Base-by-base conservation (phyloP, 2,329 filamentous ascomycete species). In the Neopestalotiopsis clavispora region DNA sequence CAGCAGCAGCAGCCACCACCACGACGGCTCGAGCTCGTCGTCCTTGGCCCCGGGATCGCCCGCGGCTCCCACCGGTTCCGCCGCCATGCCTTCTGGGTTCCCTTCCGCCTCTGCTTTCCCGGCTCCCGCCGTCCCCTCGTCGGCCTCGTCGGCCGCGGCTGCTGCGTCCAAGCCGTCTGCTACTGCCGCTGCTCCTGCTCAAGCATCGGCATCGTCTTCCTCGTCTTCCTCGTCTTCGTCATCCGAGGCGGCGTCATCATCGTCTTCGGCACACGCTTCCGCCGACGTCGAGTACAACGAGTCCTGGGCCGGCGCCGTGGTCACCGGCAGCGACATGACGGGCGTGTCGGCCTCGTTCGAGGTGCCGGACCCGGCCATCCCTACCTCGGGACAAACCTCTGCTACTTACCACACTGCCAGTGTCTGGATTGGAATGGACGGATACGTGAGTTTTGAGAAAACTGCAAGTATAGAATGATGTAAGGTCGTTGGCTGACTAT, bases 361-460 rank as follows among this genome's bases (percentile, higher is more conserved):
- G 14, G 45, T 52, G 45, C 45, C 45, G 17, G 45, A 52, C 17
- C 45, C 45, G 17, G 45, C 45, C 4, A 52, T 52, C n/a, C 45
- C 45, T 52, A n/a, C 45, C n/a, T 52, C 45, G 45, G 45, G 45
- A 52, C 45, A 52, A 52, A 52, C 45, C 45, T 52, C 45, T 52
- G 45, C 45, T n/a, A 52, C 45, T 52, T 14, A 52, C 14, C 45
- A 52, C 45, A 52, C 45, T 2, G 45, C 45, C 5, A 52, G 45
- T 52, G n/a, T 20, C n/a, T 52, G 45, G 45, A 52, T 52, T 20
- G 45, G 45, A 17, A 52, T 52, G 45, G 45, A 52, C 45, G 45
- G 45, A 52, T 52, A 52, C 9, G 45, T 52, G n/a, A 9, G 45
- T n/a, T 52, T 20, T 52, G 9, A 13, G n/a, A 45, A n/a, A 4